These are phyloP conservation scores for Bremia lactucae DNA, from an alignment of 352 stramenopile genomes.

Conservation along the genomic window DNA sequence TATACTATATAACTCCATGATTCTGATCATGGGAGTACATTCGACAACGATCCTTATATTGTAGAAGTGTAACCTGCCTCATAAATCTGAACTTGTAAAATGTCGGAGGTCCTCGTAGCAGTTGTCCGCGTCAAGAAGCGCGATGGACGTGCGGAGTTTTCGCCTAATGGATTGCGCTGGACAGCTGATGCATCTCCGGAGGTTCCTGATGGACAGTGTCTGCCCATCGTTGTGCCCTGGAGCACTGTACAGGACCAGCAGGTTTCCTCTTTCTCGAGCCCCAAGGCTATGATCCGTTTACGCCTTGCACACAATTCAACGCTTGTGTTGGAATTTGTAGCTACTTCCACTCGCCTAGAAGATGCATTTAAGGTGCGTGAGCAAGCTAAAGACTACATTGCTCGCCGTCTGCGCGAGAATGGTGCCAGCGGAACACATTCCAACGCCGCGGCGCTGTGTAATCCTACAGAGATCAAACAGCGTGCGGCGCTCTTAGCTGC, in stretches of 20 bases:
- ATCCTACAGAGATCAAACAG: slow-evolving; percentile 75
- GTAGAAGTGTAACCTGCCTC: too few species aligned
- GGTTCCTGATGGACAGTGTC: slow-evolving; percentile 3
- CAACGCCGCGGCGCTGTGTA: slow-evolving; percentile 48
- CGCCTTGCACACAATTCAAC: slow-evolving; percentile 51
- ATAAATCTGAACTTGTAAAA: too few species aligned
- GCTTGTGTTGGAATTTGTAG: slow-evolving; percentile 63
- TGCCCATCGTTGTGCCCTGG: slow-evolving; percentile 55
- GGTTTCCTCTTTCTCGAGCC: slow-evolving; percentile 59
- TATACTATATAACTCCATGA: too few species aligned
- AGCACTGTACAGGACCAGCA: slow-evolving; percentile 69
- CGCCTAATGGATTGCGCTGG: slow-evolving; percentile 46
- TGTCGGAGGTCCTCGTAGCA: slow-evolving; percentile 32
- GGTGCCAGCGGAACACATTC: slow-evolving; percentile 25
- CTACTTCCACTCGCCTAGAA: slow-evolving; percentile 32
- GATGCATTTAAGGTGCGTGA: slow-evolving; percentile 64
- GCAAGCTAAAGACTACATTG: slow-evolving; percentile 56
- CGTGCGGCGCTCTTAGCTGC: slow-evolving; percentile 61
- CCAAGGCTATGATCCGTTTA: slow-evolving; percentile 76
- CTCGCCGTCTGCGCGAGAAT: slow-evolving; percentile 36
- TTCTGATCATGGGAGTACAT: background rate
- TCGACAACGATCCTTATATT: too few species aligned
- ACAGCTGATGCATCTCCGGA: slow-evolving; percentile 29
- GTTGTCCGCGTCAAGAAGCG: slow-evolving; percentile 74
- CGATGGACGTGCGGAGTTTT: slow-evolving; percentile 54